Evolutionary conservation across 164 flowering plant genomes (phyloP).

Genomic region (Berberis thunbergii): DNA sequence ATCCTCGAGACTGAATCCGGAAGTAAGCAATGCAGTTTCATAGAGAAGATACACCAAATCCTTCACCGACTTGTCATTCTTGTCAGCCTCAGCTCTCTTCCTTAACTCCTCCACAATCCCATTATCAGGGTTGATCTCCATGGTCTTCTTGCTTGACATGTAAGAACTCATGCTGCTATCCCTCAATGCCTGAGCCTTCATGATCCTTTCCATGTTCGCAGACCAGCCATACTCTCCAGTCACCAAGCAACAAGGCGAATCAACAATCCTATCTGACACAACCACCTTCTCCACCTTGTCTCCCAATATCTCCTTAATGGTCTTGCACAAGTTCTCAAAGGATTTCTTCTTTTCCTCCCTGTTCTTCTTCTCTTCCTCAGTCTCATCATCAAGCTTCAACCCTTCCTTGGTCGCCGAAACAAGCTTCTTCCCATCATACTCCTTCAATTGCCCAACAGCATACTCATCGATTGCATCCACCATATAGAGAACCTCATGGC

Average conservation of each 20-base stretch:
- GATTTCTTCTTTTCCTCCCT: neutral
- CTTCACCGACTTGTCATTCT: constrained; percentile 28
- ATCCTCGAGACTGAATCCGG: constrained; percentile 68
- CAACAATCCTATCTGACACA: too few species aligned
- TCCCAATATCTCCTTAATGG: too few species aligned
- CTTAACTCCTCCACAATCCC: constrained; percentile 71
- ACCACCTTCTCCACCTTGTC: too few species aligned
- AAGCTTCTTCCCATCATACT: too few species aligned
- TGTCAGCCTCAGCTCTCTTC: constrained; percentile 52
- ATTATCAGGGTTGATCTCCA: constrained; percentile 76
- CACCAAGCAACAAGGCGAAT: too few species aligned
- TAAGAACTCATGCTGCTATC: constrained; percentile 64
- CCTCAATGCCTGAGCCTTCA: constrained; percentile 53
- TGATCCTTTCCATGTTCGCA: too few species aligned
- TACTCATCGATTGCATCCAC: too few species aligned
- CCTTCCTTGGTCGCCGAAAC: constrained; percentile 75
- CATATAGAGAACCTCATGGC: too few species aligned
- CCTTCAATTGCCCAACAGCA: too few species aligned
- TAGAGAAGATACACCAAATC: constrained; percentile 50
- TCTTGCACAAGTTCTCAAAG: too few species aligned
- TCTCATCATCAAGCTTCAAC: constrained; percentile 55
- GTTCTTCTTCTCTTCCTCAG: constrained; percentile 59
- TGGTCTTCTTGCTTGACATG: constrained; percentile 79
- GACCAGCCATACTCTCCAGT: too few species aligned
- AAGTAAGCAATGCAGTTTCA: constrained; percentile 63